These are phyloP conservation scores for Paecilomyces variotii DNA, from an alignment of 2,329 filamentous ascomycete species.

Conservation along the genomic window DNA sequence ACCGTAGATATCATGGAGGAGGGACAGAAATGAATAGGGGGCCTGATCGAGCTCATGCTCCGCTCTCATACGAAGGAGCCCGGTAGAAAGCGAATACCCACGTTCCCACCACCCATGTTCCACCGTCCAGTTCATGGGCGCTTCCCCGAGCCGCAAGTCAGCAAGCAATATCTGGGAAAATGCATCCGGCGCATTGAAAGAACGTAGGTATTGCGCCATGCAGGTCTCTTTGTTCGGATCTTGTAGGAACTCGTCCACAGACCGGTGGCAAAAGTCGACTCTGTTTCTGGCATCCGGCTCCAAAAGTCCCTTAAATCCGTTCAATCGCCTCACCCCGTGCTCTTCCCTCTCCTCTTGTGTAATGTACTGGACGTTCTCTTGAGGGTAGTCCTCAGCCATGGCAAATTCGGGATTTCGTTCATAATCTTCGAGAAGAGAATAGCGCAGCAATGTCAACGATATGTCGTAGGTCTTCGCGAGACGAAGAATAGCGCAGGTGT, in stretches of 20 bases:
- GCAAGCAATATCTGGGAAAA: not conserved
- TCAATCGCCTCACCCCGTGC: not conserved
- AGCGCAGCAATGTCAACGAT: not conserved
- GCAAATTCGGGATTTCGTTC: not conserved
- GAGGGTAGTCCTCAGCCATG: not conserved
- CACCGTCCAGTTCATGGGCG: not conserved
- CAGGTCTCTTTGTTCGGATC: not conserved
- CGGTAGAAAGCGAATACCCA: not conserved
- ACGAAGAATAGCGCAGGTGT: not conserved
- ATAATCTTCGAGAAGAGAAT: not conserved
- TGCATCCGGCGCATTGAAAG: not conserved
- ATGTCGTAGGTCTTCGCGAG: not conserved
- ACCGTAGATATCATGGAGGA: too few species aligned
- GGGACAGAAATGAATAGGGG: too few species aligned
- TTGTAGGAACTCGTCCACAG: not conserved
- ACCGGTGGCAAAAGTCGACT: not conserved
- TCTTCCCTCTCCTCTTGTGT: not conserved
- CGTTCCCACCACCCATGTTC: too few species aligned
- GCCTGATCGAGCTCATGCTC: too few species aligned
- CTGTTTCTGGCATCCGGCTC: not conserved
- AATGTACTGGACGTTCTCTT: not conserved
- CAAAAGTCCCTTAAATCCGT: too few species aligned
- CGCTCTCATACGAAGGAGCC: not conserved
- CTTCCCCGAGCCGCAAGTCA: not conserved
- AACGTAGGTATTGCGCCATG: not conserved